Percentiles rank a stretch among this genome's conserved stretches.
Evolutionary conservation across 345 rosid genomes (phyloP).

Genomic region (Euphorbia pulcherrima): DNA sequence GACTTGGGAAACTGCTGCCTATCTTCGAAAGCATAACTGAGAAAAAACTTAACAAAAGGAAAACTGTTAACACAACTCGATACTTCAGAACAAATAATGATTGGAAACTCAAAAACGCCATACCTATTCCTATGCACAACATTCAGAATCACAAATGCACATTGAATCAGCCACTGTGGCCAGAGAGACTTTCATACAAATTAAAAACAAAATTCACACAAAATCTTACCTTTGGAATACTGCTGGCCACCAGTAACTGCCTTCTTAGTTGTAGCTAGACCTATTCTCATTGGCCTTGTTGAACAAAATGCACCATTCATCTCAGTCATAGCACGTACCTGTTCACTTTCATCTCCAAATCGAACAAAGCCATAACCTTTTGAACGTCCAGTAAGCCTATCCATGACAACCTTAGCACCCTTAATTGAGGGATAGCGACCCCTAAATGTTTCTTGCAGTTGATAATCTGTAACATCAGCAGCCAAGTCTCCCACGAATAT

Average conservation of each 20-base stretch:
- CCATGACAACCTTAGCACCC: constrained; percentile 91
- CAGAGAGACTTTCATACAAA: too few relatives aligned
- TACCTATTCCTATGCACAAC: neutral
- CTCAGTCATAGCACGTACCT: constrained; percentile 77
- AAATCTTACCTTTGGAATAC: constrained; percentile 52
- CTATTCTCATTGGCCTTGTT: constrained; percentile 86
- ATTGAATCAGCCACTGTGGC: too few relatives aligned
- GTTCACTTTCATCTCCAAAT: constrained; percentile 79
- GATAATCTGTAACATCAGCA: constrained; percentile 85
- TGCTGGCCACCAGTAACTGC: constrained; percentile 46
- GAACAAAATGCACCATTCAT: constrained; percentile 92
- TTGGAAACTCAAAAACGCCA: constrained; percentile 11
- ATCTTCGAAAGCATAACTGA: constrained; percentile 38
- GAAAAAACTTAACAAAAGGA: constrained; percentile 22
- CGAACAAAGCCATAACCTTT: constrained; percentile 92
- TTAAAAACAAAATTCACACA: neutral
- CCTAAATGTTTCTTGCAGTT: constrained; percentile 78
- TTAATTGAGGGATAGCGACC: constrained; percentile 62
- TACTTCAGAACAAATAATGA: constrained; percentile 4
- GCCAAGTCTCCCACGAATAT: constrained; percentile 93
- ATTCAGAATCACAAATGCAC: neutral
- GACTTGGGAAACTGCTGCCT: constrained; percentile 50
- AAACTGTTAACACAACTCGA: constrained; percentile 10
- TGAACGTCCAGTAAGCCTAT: constrained; percentile 74
- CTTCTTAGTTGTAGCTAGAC: constrained; percentile 76